Percentiles rank a stretch among this genome's conserved stretches.
Evolutionary conservation across 768 basidiomycete genomes (phyloP).

Genomic region (Phanerochaete carnosa): DNA sequence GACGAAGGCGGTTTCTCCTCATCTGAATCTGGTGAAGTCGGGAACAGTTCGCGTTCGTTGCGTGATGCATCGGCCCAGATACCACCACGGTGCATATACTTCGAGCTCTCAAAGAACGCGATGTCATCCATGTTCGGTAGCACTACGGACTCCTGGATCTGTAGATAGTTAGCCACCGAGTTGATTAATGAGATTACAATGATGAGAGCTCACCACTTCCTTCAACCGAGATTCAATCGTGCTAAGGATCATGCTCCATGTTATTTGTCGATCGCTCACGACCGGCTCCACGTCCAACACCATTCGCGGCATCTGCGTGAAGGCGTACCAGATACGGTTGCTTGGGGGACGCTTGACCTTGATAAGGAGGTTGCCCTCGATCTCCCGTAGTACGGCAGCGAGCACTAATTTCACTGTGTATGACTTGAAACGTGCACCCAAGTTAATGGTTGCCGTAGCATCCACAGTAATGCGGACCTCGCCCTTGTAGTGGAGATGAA

Average conservation of each 20-base stretch:
- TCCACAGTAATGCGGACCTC: slow-evolving; percentile 88
- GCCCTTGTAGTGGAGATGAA: slow-evolving; percentile 81
- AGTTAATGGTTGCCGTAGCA: slow-evolving; percentile 83
- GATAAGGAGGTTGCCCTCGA: slow-evolving; percentile 89
- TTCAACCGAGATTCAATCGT: slow-evolving; percentile 87
- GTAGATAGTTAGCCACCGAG: neutral
- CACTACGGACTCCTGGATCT: slow-evolving; percentile 94
- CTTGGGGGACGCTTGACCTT: slow-evolving; percentile 94
- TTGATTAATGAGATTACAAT: slow-evolving; percentile 6
- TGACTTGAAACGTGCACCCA: slow-evolving; percentile 81
- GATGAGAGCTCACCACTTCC: slow-evolving; percentile 64
- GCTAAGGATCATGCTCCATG: slow-evolving; percentile 87
- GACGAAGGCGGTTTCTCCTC: slow-evolving; percentile 29
- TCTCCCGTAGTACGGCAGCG: slow-evolving; percentile 80
- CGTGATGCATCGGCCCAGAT: slow-evolving; percentile 81
- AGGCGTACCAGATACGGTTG: slow-evolving; percentile 94
- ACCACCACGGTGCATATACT: slow-evolving; percentile 72
- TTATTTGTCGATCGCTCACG: slow-evolving; percentile 91
- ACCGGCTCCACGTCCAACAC: slow-evolving; percentile 89
- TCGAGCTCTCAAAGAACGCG: slow-evolving; percentile 82
- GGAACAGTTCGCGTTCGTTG: slow-evolving; percentile 25
- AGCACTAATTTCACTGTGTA: slow-evolving; percentile 89
- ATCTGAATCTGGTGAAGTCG: slow-evolving; percentile 17
- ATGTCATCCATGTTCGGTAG: slow-evolving; percentile 99
- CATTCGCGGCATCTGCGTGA: slow-evolving; percentile 87